Conservation (phyloP, 116 monocot species). For the Phalaenopsis hybrid region DNA sequence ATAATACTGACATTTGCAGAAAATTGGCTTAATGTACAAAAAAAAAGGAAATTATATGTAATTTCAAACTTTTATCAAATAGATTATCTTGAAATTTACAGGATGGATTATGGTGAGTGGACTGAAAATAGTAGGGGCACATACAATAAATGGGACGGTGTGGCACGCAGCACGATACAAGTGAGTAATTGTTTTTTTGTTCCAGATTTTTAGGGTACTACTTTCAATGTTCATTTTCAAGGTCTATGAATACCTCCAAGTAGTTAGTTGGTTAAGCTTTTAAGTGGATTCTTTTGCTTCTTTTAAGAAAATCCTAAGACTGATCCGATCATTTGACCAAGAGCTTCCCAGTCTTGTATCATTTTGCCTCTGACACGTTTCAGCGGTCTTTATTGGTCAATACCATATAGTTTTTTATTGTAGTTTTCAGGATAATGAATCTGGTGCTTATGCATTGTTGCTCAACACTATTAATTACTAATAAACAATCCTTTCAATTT, state of each 20-base stretch:
- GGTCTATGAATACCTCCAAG: background rate
- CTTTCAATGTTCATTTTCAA: background rate
- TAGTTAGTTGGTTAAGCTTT: background rate
- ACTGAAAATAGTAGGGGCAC: slow-evolving; percentile 22
- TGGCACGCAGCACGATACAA: slow-evolving; percentile 25
- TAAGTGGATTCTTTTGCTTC: no score
- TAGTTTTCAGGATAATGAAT: no score
- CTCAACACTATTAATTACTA: no score
- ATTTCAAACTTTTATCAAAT: background rate
- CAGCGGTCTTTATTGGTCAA: no score
- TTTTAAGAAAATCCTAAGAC: no score
- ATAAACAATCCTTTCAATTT: no score
- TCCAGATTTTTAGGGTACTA: background rate
- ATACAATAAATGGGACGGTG: slow-evolving; percentile 30
- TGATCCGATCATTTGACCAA: no score
- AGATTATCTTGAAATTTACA: slow-evolving; percentile 11
- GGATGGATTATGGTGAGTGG: slow-evolving; percentile 29
- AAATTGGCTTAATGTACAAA: background rate
- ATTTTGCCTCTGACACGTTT: no score
- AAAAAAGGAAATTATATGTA: background rate
- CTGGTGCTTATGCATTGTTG: no score
- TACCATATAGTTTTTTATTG: no score
- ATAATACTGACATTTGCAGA: background rate
- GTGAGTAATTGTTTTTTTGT: slow-evolving; percentile 1
- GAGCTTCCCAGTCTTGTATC: no score